Base-by-base conservation (phyloP, 2,329 filamentous ascomycete species). In the Colletotrichum sp. region DNA sequence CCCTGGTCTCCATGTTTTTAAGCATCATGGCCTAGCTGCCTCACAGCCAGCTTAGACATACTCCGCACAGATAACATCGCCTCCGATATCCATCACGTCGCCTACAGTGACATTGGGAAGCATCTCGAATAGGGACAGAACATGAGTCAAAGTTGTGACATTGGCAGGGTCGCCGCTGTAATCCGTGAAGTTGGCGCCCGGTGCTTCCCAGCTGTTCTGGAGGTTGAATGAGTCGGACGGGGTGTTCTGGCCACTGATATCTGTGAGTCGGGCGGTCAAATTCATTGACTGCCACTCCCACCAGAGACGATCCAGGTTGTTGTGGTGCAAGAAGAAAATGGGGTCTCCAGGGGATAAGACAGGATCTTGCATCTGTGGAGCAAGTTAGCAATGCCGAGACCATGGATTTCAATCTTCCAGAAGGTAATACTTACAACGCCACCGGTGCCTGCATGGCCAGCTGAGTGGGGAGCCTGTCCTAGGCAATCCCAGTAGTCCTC, bases 1-100 rank as follows among this genome's bases (percentile, higher is more conserved):
- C 26, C 26, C 26, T 26, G 26, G 26, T 26, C 26, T 26, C 26
- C 26, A 26, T 26, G 26, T 26, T 26, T 26, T 26, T 26, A 26
- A 26, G 26, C 26, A 26, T 26, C 26, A 26, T 26, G 26, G 26
- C 26, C 26, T 26, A 26, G 26, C 26, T 26, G 26, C 26, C 9
- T 49, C 44, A 21, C 44, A 49, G 13, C 44, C 55, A 59, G 5
- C 10, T 24, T 75, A 75, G 26, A 78, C 62, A 60, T 81, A 82
- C 30, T 81, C 79, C 63, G 79, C 80, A 44, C 81, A 81, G 3
- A 82, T 65, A 16, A 71, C 21, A 34, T 32, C 76, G 60, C 63
- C 78, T 10, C 69, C 30, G 39, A 80, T 80, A 78, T 83, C 79
- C 81, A 83, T 83, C 16, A 83, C 74, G 32, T 82, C 80, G 8